Evolutionary conservation across 2,329 filamentous ascomycete genomes (phyloP), one percentile per base, ranked within the genome.

Genomic region (Lomentospora prolificans): DNA sequence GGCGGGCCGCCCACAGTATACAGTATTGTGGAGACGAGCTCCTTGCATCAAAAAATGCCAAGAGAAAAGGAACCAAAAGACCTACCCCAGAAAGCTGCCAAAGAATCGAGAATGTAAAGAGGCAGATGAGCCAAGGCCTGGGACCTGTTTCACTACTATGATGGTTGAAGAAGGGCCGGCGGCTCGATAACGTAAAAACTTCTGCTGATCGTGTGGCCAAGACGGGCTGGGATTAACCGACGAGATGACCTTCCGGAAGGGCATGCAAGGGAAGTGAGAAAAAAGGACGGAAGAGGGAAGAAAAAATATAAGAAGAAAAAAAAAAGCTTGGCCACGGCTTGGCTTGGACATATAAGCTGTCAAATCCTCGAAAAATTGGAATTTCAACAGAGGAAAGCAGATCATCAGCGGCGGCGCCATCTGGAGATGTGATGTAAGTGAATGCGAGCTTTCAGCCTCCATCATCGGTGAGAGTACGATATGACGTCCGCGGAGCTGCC

Each of bases 151-250:
- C 33, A 41, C 41, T 24, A 36, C 51, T 36, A 19, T 53, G 28
- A 53, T 39, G 51, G 22, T 36, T 28, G 10, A 53, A 24, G 30
- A 36, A 36, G 51, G 30, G 4, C 17, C 30, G 27, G 36, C 19
- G 14, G 19, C 51, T 41, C n/a, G 51, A 54, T 55, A 10, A 33
- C 53, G 53, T 55, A 55, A 31, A 12, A 48, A 22, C 4, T 25
- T 19, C 7, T 25, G 53, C 17, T 55, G 53, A 55, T 55, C 53
- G 39, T 27, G 44, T 30, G 39, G 53, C 53, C 53, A 55, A 55
- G 53, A 50, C 53, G 53, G 53, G 53, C 27, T 55, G 41, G 39
- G 30, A 55, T 55, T 55, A 50, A 24, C 51, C 51, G 33, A 41
- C 33, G 22, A 53, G n/a, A 53, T 41, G 51, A 41, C 30, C 6